Percentiles rank a stretch among this genome's conserved stretches.
These are phyloP conservation scores for Aspergillus sp. DNA, from an alignment of 2,329 filamentous ascomycete genomes.

Conservation along the genomic window DNA sequence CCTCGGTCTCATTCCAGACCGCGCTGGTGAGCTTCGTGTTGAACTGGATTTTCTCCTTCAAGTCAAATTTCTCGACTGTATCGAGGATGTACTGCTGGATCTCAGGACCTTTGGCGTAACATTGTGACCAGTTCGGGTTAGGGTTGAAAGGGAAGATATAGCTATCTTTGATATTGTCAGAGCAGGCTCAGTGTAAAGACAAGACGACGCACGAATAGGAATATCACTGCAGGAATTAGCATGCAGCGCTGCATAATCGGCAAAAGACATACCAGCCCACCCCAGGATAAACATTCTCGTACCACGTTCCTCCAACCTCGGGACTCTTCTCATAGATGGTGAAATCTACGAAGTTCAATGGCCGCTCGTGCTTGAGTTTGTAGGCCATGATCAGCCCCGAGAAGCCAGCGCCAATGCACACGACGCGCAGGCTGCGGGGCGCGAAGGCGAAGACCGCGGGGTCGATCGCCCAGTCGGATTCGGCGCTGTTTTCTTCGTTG, in stretches of 20 bases:
- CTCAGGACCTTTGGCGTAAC: conserved; percentile 42
- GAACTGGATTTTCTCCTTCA: conserved; percentile 34
- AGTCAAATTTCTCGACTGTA: conserved; percentile 38
- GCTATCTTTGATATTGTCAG: not conserved
- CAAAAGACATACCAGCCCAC: not conserved
- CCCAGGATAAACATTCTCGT: conserved; percentile 2
- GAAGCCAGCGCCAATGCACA: conserved; percentile 29
- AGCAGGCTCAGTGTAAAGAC: not conserved
- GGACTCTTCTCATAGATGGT: conserved; percentile 2
- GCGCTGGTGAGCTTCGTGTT: conserved; percentile 31
- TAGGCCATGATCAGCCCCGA: conserved; percentile 41
- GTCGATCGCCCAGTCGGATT: not conserved
- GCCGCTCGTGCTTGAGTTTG: conserved; percentile 31
- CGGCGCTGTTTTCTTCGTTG: not conserved
- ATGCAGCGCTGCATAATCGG: not conserved
- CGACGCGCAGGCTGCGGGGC: conserved; percentile 17
- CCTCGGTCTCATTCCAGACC: conserved; percentile 34
- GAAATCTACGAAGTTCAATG: not conserved
- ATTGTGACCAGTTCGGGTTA: conserved; percentile 45
- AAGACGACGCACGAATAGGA: not conserved
- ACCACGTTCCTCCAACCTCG: conserved; percentile 3
- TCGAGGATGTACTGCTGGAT: conserved; percentile 46
- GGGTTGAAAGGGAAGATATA: conserved; percentile 3
- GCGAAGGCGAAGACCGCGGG: conserved; percentile 10
- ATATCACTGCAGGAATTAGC: not conserved